Conservation (phyloP, 2,329 filamentous ascomycete genomes). For the Trichoderma brevicompactum region DNA sequence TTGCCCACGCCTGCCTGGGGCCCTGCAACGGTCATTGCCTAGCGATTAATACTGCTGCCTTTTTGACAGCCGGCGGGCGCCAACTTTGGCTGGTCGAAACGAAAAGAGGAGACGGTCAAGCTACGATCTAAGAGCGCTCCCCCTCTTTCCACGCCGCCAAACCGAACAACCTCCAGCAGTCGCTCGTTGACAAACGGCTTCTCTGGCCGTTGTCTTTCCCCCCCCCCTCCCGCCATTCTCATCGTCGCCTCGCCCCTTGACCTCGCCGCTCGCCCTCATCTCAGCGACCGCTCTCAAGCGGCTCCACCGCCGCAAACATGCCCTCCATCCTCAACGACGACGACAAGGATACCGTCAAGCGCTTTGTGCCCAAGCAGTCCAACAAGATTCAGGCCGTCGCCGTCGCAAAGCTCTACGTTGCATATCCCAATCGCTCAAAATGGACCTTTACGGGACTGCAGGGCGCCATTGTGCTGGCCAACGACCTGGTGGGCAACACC, state of each 20-base stretch:
- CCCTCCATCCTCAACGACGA: constrained; percentile 79
- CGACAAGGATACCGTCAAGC: constrained; percentile 96
- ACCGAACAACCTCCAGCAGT: constrained; percentile 9
- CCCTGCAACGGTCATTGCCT: not conserved
- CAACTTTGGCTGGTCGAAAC: constrained; percentile 22
- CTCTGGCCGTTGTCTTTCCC: not conserved
- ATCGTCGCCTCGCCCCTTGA: constrained; percentile 1
- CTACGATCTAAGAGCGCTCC: constrained; percentile 23
- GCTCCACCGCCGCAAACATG: constrained; percentile 46
- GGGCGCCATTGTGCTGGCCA: constrained; percentile 86
- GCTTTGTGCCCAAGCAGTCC: constrained; percentile 86
- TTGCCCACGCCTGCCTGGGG: constrained; percentile 22
- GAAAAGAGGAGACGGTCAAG: constrained; percentile 27
- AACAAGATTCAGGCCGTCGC: constrained; percentile 98
- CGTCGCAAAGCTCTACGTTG: constrained; percentile 90
- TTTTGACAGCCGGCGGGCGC: constrained; percentile 20
- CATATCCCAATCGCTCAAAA: constrained; percentile 80
- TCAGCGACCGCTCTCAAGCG: constrained; percentile 17
- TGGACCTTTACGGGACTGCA: constrained; percentile 96
- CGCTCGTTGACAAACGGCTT: constrained; percentile 1
- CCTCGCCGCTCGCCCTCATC: constrained; percentile 5
- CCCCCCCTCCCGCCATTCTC: not conserved
- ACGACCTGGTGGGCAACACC: constrained; percentile 92
- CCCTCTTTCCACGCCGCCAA: constrained; percentile 28
- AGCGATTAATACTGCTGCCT: constrained; percentile 27